phyloP scores from a whole-genome alignment of 208 protist genomes.

The Crithidia expoeki region DNA sequence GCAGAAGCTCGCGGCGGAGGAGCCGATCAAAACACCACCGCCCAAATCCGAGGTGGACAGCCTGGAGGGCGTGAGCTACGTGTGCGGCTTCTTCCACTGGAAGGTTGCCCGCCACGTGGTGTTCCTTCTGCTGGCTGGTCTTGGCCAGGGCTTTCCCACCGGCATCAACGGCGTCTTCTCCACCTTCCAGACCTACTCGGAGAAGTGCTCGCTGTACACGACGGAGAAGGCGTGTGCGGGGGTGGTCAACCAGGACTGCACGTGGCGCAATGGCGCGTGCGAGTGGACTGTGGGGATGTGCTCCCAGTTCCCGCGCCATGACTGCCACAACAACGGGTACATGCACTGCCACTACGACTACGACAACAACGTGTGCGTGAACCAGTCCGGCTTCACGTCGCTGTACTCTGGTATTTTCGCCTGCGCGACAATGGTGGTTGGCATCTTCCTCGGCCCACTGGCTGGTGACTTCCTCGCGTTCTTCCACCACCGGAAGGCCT shows the following conservation, averaged over 20 bases:
- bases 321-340: slow-evolving; percentile 15
- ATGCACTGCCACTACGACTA: slow-evolving; percentile 22
- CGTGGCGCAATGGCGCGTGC: slow-evolving; percentile 6
- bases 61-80: slow-evolving; percentile 15
- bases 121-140: slow-evolving; percentile 10
- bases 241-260: slow-evolving; percentile 18
- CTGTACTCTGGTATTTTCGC: slow-evolving; percentile 15
- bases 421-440: slow-evolving; percentile 13
- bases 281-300: slow-evolving; percentile 19
- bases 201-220: slow-evolving; percentile 21
- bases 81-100: slow-evolving; percentile 20
- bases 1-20: slow-evolving; percentile 11
- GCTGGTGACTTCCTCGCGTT: slow-evolving; percentile 13
- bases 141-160: slow-evolving; percentile 15
- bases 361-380: slow-evolving; percentile 8
- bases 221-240: slow-evolving; percentile 8
- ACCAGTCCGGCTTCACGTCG: slow-evolving; percentile 8
- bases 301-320: slow-evolving; percentile 1
- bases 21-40: neutral
- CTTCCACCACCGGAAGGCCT: slow-evolving; percentile 17
- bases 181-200: slow-evolving; percentile 17
- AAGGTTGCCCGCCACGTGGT: slow-evolving; percentile 17
- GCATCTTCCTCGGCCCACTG: slow-evolving; percentile 15
- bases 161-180: slow-evolving; percentile 18
- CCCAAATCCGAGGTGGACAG: slow-evolving; percentile 14